phyloP scores from a whole-genome alignment of 2,329 filamentous ascomycete genomes.

The Dothiorella sarmentorum region DNA sequence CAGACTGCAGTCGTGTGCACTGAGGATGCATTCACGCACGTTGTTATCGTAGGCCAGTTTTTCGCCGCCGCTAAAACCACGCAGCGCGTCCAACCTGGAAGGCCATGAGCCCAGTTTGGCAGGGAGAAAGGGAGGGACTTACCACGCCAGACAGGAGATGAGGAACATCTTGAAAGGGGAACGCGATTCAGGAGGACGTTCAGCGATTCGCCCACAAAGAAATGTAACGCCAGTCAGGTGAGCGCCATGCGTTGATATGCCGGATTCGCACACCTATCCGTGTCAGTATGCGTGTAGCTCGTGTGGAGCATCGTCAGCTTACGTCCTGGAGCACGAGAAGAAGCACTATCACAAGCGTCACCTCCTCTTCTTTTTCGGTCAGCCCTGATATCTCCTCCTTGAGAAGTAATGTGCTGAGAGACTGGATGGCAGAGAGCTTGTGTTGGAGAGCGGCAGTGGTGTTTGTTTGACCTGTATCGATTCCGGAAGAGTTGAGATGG shows the following conservation, averaged over 20 bases:
- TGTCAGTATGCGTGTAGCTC: background rate
- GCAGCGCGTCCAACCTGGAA: constrained; percentile 19
- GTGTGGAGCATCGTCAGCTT: background rate
- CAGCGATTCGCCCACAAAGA: constrained; percentile 19
- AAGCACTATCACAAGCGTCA: constrained; percentile 20
- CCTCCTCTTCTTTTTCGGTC: constrained; percentile 20
- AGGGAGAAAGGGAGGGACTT: background rate
- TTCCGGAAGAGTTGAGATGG: constrained; percentile 18
- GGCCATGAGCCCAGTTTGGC: background rate
- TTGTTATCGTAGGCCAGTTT: constrained; percentile 20
- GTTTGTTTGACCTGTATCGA: background rate
- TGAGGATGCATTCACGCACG: constrained; percentile 3
- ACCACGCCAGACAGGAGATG: constrained; percentile 21
- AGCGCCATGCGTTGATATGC: constrained; percentile 21
- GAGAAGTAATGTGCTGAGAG: constrained; percentile 20
- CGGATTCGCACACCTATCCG: constrained; percentile 20
- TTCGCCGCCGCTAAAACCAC: constrained; percentile 23
- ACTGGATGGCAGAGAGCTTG: constrained; percentile 20
- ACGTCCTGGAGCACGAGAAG: constrained; percentile 22
- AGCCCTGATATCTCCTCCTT: constrained; percentile 21
- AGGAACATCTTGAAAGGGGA: constrained; percentile 18
- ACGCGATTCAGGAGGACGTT: background rate
- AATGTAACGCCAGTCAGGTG: constrained; percentile 23
- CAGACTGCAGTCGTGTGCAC: constrained; percentile 10
- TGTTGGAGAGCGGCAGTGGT: constrained; percentile 20